Base-by-base conservation (phyloP, 169 alveolate genomes). In the Cryptosporidium canis region DNA sequence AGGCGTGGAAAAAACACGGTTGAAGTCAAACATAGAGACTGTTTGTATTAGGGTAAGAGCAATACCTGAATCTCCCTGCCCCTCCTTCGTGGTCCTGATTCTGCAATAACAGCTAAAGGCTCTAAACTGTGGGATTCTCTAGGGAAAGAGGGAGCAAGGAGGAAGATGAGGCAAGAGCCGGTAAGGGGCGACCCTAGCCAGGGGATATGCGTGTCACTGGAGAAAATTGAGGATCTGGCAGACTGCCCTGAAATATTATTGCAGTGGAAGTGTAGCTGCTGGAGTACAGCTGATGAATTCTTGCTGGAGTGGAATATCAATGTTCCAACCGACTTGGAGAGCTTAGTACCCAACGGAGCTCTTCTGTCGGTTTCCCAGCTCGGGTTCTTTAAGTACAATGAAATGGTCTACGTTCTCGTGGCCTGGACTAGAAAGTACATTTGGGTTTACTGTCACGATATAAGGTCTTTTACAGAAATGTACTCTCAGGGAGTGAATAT, bases 371-470 rank as follows among this genome's bases (percentile, higher is more conserved):
- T 70, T 27, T 70, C 84, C 16, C 68, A 63, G 27, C 65, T 77
- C 24, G 51, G 77, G 16, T 77, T 55, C 44, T 33, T 77, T 16
- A 77, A 63, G 27, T 58, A 61, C 18, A 61, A 61, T 9, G 58
- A 61, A 18, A 58, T 77, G 41, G 61, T 77, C 21, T 77, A 58
- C 24, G 77, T 61, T 55, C 29, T 77, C n/a, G 53, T 77, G 16
- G 61, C 44, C 12, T 77, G 87, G 87, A 43, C 87, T 16, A 58
- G 64, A 27, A 77, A 1, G 21, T 58, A 77, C 44, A 77, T 77
- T 7, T 77, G 87, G 87, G 63, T 77, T 41, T 77, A 77, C 41
- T 77, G 87, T 39, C 87, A 77, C 27, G 87, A 77, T 77, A 77
- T 77, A 21, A 24, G 18, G 33, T 41, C 65, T 43, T 77, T 77